These are phyloP conservation scores for Solanum chmielewskii DNA, from an alignment of 257 asterid genomes.

Conservation along the genomic window DNA sequence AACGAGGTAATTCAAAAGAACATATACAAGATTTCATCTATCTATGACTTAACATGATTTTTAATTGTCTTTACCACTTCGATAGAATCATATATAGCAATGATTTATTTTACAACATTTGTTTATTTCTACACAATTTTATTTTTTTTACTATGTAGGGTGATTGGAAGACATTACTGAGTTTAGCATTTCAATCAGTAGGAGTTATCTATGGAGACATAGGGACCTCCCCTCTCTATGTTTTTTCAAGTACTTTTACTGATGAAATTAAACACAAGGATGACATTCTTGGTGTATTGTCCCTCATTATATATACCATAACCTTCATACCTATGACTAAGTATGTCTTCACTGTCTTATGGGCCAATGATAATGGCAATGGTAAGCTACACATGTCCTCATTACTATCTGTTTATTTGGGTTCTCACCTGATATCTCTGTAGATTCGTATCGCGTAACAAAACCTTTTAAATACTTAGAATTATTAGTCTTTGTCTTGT, in stretches of 20 bases:
- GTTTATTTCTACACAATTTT: too few relatives aligned
- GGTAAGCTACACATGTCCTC: conserved; percentile 21
- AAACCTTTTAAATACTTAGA: background rate
- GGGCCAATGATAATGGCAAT: conserved; percentile 77
- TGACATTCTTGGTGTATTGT: conserved; percentile 49
- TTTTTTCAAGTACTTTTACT: conserved; percentile 38
- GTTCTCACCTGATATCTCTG: background rate
- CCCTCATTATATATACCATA: conserved; percentile 66
- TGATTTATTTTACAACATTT: too few relatives aligned
- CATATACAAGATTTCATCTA: too few relatives aligned
- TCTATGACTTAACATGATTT: too few relatives aligned
- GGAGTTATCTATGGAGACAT: conserved; percentile 76
- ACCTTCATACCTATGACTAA: conserved; percentile 53
- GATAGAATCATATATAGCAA: too few relatives aligned
- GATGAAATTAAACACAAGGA: conserved; percentile 23
- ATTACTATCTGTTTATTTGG: background rate
- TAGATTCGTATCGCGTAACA: background rate
- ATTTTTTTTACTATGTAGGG: background rate
- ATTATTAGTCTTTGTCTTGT: background rate
- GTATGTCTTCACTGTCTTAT: conserved; percentile 51
- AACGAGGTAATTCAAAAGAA: too few relatives aligned
- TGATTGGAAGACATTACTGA: conserved; percentile 38
- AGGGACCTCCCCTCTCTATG: conserved; percentile 77
- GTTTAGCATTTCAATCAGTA: conserved; percentile 56
- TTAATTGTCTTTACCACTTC: too few relatives aligned